Conservation (phyloP, 371 early-diverging fungal species). For the Mucor velutinosus region DNA sequence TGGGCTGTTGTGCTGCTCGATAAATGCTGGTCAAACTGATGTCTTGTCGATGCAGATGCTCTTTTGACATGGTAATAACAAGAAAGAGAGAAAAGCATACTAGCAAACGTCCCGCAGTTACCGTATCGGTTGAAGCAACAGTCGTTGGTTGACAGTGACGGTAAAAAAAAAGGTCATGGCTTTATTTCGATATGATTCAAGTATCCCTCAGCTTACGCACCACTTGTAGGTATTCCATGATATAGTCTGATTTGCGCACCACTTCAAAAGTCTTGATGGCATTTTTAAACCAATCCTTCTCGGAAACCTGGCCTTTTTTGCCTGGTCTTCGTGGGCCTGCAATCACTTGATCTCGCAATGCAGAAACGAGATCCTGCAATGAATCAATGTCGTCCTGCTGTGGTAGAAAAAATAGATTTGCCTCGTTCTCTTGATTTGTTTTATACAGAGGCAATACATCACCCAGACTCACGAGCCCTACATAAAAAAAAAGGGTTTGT, state of each 20-base stretch:
- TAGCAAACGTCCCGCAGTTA: neutral
- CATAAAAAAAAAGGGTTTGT: neutral
- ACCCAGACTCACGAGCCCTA: slow-evolving; percentile 36
- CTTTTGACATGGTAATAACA: neutral
- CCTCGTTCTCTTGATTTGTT: neutral
- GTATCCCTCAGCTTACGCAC: slow-evolving; percentile 25
- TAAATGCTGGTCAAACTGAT: slow-evolving; percentile 13
- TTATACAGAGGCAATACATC: slow-evolving; percentile 30
- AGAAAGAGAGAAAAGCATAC: neutral
- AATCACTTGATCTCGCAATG: slow-evolving; percentile 52
- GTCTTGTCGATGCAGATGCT: neutral
- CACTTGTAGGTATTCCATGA: slow-evolving; percentile 33
- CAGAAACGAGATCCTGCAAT: slow-evolving; percentile 31
- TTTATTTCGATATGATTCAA: neutral
- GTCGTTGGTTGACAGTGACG: neutral
- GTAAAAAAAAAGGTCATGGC: neutral
- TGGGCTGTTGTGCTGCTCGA: slow-evolving; percentile 6
- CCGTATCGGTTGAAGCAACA: neutral
- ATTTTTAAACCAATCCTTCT: slow-evolving; percentile 53
- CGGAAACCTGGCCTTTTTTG: slow-evolving; percentile 53
- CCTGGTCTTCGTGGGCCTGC: slow-evolving; percentile 49
- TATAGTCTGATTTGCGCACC: slow-evolving; percentile 46
- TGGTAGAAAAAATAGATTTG: slow-evolving; percentile 37
- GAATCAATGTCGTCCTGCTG: slow-evolving; percentile 26
- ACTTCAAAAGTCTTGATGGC: slow-evolving; percentile 45